A percentile compares a stretch with the other conserved stretches of the same genome.
These are phyloP conservation scores for Vitis hybrid DNA, from an alignment of 177 flowering plant genomes.

Conservation along the genomic window DNA sequence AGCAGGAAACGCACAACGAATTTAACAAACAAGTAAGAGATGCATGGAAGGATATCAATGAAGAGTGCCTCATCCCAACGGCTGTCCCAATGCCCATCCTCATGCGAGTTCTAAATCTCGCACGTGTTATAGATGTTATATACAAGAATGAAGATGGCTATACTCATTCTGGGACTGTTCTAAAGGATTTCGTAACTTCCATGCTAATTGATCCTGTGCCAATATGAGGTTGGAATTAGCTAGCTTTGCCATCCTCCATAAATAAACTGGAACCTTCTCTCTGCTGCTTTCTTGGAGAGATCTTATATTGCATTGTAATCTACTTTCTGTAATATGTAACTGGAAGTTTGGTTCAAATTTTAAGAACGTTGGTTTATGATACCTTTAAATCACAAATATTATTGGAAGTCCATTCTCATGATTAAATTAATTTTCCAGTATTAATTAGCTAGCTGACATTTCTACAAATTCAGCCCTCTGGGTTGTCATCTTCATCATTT, in stretches of 20 bases:
- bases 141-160: constrained; percentile 33
- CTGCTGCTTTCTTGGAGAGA: background rate
- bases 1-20: constrained; percentile 10
- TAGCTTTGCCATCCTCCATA: background rate
- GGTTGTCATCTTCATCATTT: too few relatives aligned
- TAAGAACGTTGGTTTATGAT: too few relatives aligned
- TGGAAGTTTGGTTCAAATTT: too few relatives aligned
- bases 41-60: constrained; percentile 36
- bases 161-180: constrained; percentile 8
- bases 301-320: too few relatives aligned
- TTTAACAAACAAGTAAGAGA: constrained; percentile 6
- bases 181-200: constrained; percentile 5
- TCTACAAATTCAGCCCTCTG: too few relatives aligned
- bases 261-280: background rate
- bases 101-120: constrained; percentile 18
- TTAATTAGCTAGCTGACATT: too few relatives aligned
- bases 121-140: constrained; percentile 21
- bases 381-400: too few relatives aligned
- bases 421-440: too few relatives aligned
- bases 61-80: constrained; percentile 10
- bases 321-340: too few relatives aligned
- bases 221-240: background rate
- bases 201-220: constrained; percentile 16
- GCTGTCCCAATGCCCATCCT: constrained; percentile 17
- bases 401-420: too few relatives aligned